Base-by-base conservation (phyloP, 768 basidiomycete species). In the Omphalotus guepiniiformis region DNA sequence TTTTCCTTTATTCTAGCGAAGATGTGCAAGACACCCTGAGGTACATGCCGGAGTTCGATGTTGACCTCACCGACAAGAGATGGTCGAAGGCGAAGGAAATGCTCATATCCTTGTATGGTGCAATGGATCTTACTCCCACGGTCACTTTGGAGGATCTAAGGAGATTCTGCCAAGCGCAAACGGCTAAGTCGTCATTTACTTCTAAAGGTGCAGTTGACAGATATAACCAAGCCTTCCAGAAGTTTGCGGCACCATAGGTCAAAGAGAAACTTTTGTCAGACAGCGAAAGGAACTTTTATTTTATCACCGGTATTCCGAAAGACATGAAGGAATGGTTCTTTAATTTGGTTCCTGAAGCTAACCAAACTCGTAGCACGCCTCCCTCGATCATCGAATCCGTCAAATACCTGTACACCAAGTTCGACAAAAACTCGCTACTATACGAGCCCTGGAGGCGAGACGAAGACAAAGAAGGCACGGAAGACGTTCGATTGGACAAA, bases 241-340 rank as follows among this genome's bases (percentile, higher is more conserved):
- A 21, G 2, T 42, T 55, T 29, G 51, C 54, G 11, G 47, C 39
- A 3, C 48, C 45, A 0, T 39, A 52, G 3, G 15, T 45, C 25
- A 52, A 52, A 43, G 16, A 41, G 13, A 8, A 26, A 30, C n/a
- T 34, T 1, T 40, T 55, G 11, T 52, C 43, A 1, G 16, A 19
- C 2, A 25, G 28, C 2, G 25, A 49, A n/a, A 29, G 40, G 29
- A 27, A 47, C 16, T 43, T 25, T 35, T 52, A 50, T 37, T 55
- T 55, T 16, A 28, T 55, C 21, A 13, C 19, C 18, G 54, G 54
- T 6, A 28, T 55, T 12, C 54, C 54, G 6, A 48, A n/a, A 6
- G 7, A 22, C 0, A 41, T 52, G 28, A 52, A 52, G 19, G 36
- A 47, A 0, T 55, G 51, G 51, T 52, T 55, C 13, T 6, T 32